A percentile compares a stretch with the other conserved stretches of the same genome.
Evolutionary conservation across 1,284 basidiomycete species (phyloP).

Genomic region (Leccinum fallax): DNA sequence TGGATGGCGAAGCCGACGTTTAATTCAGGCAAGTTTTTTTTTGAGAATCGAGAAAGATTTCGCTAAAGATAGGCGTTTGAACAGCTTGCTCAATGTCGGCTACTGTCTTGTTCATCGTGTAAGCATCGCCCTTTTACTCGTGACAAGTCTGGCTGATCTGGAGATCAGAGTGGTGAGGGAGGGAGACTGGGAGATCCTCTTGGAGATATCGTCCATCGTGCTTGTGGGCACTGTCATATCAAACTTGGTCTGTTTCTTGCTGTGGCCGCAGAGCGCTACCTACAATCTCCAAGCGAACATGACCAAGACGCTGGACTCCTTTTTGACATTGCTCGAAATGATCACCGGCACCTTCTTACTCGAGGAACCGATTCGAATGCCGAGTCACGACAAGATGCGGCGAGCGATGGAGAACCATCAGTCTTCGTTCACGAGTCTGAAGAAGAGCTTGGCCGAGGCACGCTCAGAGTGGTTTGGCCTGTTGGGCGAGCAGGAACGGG

Average conservation of each 20-base stretch:
- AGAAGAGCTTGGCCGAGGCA: slow-evolving; percentile 82
- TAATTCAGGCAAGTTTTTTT: slow-evolving; percentile 74
- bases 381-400: slow-evolving; percentile 64
- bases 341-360: slow-evolving; percentile 84
- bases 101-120: slow-evolving; percentile 87
- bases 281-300: slow-evolving; percentile 83
- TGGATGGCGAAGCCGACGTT: slow-evolving; percentile 91
- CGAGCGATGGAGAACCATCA: slow-evolving; percentile 82
- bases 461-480: slow-evolving; percentile 75
- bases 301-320: slow-evolving; percentile 84
- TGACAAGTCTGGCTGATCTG: slow-evolving; percentile 7
- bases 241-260: slow-evolving; percentile 79
- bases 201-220: slow-evolving; percentile 79
- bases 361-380: slow-evolving; percentile 63
- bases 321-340: slow-evolving; percentile 80
- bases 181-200: slow-evolving; percentile 75
- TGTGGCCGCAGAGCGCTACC: slow-evolving; percentile 88
- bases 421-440: slow-evolving; percentile 83
- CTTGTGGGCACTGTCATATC: slow-evolving; percentile 75
- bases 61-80: neutral
- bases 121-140: slow-evolving; percentile 32
- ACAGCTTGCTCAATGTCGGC: slow-evolving; percentile 89
- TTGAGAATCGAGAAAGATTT: neutral
- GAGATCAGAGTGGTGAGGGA: slow-evolving; percentile 80
- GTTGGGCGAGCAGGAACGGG: slow-evolving; percentile 41